Evolutionary conservation across 1,284 basidiomycete genomes (phyloP).

Genomic region (Fomitopsis palustris): DNA sequence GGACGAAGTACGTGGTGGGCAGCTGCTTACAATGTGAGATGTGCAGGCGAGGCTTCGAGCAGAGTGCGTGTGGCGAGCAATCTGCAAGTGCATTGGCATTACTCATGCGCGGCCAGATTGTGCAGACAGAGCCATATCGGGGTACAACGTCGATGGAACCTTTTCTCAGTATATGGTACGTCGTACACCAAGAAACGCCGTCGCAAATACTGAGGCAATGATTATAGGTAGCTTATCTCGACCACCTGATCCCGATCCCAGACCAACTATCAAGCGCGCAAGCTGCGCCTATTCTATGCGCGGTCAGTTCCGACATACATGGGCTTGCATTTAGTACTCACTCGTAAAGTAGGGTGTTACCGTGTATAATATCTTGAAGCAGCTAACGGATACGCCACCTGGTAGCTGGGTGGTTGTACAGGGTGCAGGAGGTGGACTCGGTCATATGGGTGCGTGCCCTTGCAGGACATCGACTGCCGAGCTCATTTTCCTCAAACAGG

Average conservation of each 20-base stretch:
- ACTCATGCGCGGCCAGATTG: slow-evolving; percentile 43
- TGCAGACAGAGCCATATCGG: slow-evolving; percentile 54
- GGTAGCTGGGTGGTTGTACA: slow-evolving; percentile 71
- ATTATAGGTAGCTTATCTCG: slow-evolving; percentile 16
- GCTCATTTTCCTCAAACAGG: slow-evolving; percentile 32
- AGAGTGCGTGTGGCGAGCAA: too few species aligned
- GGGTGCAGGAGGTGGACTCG: slow-evolving; percentile 63
- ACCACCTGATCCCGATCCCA: slow-evolving; percentile 68
- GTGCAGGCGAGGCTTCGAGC: slow-evolving; percentile 69
- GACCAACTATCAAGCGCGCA: slow-evolving; percentile 56
- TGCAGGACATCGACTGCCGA: not conserved
- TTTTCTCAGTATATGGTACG: slow-evolving; percentile 71
- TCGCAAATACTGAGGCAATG: not conserved
- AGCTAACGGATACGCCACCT: slow-evolving; percentile 39
- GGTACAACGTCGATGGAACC: slow-evolving; percentile 76
- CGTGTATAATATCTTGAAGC: slow-evolving; percentile 68
- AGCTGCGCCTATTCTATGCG: slow-evolving; percentile 81
- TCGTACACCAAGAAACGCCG: not conserved
- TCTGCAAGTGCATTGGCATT: too few species aligned
- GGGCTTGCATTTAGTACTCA: not conserved
- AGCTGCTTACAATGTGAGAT: slow-evolving; percentile 59
- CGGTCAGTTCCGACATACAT: slow-evolving; percentile 37
- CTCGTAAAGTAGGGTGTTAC: slow-evolving; percentile 48
- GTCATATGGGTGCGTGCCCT: slow-evolving; percentile 45
- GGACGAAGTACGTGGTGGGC: slow-evolving; percentile 70